Base-by-base conservation (phyloP, 768 basidiomycete species). In the Cubamyces sp. region DNA sequence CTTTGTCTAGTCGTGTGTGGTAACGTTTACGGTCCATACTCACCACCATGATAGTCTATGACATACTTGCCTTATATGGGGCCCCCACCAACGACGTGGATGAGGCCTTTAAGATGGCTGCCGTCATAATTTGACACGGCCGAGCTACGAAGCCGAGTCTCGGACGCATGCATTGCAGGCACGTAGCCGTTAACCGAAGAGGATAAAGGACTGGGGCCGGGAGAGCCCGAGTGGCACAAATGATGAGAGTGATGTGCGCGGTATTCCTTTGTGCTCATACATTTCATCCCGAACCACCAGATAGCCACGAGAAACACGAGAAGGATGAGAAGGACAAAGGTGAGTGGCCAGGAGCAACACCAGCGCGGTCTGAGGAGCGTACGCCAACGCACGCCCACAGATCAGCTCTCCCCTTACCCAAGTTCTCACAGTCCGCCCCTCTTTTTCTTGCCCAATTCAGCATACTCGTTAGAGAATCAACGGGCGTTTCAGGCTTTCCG, bases 321-420 rank as follows among this genome's bases (percentile, higher is more conserved):
- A 26, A n/a, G 48, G 15, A 25, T 34, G 42, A 46, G 12, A 37
- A 12, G 37, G 41, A 28, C 41, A 28, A 30, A 28, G 40, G 54
- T 52, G 53, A 61, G 60, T 55, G 23, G 14, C 48, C 18, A 18
- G 34, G 23, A 18, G 16, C 30, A 14, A 30, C 19, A 43, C 43
- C 43, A 43, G 51, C 42, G 26, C 16, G 50, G 18, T 34, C 39
- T n/a, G 12, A 42, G 11, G 54, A 48, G 42, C 56, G 15, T 30
- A 21, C 46, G 48, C 52, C 56, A 21, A 57, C 54, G 54, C 52
- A 62, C 65, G 61, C 65, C 61, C 57, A 66, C 65, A 60, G 19
- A 52, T 28, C 18, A 46, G 21, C 40, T 28, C 40, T 3, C 45
- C 49, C 23, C 45, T 52, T 40, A 45, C 41, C 19, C 18, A 37